Percentiles rank a stretch among this genome's conserved stretches.
phyloP scores from a whole-genome alignment of 2,329 filamentous ascomycete species.

The Fusarium sp. region DNA sequence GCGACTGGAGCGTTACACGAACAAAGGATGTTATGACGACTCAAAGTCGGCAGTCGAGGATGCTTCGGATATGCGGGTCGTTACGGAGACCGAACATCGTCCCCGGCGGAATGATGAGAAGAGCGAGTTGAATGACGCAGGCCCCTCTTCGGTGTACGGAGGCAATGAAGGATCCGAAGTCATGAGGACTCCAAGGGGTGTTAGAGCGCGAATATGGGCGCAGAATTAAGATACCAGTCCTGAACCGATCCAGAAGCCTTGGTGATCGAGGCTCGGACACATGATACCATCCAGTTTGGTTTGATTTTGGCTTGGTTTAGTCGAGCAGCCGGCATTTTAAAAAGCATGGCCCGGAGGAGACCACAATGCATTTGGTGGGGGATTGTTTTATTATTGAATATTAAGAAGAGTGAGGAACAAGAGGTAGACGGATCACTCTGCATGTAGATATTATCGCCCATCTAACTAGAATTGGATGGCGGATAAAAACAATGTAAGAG shows the following conservation, averaged over 20 bases:
- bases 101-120: constrained; percentile 12
- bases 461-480: constrained; percentile 13
- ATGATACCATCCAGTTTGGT: constrained; percentile 29
- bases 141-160: constrained; percentile 12
- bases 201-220: constrained; percentile 9
- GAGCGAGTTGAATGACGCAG: background rate
- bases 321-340: constrained; percentile 10
- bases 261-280: constrained; percentile 13
- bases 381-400: constrained; percentile 16
- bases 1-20: constrained; percentile 16
- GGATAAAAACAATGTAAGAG: constrained; percentile 17
- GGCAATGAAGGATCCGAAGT: constrained; percentile 3
- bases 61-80: constrained; percentile 25
- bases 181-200: constrained; percentile 9
- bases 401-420: constrained; percentile 10
- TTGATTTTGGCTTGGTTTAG: constrained; percentile 3
- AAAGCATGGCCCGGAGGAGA: constrained; percentile 19
- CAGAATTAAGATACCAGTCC: constrained; percentile 15
- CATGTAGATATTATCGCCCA: constrained; percentile 14
- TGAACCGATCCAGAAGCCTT: constrained; percentile 9
- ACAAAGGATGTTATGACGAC: constrained; percentile 8
- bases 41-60: constrained; percentile 1
- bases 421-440: constrained; percentile 22
- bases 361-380: constrained; percentile 5
- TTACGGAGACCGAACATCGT: constrained; percentile 23